Conservation (phyloP, 2,329 filamentous ascomycete species). For the Cladosporium austrohemisphaericum region DNA sequence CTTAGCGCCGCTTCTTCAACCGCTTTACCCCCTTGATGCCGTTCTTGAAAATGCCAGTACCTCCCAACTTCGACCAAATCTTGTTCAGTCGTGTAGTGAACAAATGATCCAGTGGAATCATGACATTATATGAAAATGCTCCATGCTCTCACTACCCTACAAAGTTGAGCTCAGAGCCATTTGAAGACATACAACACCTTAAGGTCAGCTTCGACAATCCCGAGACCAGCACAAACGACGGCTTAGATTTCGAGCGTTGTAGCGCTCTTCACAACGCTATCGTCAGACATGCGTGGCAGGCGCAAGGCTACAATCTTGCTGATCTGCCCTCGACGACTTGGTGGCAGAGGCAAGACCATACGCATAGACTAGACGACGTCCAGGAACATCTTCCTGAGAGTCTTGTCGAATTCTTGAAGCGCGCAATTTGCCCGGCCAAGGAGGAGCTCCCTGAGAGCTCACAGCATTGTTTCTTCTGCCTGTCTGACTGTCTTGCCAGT, state of each 20-base stretch:
- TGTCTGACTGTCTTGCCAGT: not conserved
- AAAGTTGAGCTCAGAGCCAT: not conserved
- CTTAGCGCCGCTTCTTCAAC: too few species aligned
- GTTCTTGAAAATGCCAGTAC: too few species aligned
- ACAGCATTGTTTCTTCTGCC: not conserved
- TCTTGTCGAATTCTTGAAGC: conserved; percentile 1
- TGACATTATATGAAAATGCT: not conserved
- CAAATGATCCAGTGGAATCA: not conserved
- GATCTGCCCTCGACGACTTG: not conserved
- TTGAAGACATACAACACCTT: not conserved
- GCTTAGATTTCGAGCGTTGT: not conserved
- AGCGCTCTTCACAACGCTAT: conserved; percentile 1
- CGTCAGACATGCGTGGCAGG: conserved; percentile 4
- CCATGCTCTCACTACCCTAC: not conserved
- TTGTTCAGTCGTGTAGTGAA: too few species aligned
- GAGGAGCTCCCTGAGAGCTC: not conserved
- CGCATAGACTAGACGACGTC: not conserved
- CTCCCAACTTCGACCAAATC: too few species aligned
- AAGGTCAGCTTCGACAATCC: not conserved
- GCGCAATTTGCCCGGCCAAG: not conserved
- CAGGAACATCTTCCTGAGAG: not conserved
- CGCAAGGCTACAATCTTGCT: not conserved
- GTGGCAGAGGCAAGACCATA: not conserved
- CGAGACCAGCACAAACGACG: conserved; percentile 1
- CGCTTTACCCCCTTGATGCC: too few species aligned